Percentiles rank a stretch among this genome's conserved stretches.
Evolutionary conservation across 805 yeast species (phyloP).

Genomic region (Lipomyces yamanashiensis): DNA sequence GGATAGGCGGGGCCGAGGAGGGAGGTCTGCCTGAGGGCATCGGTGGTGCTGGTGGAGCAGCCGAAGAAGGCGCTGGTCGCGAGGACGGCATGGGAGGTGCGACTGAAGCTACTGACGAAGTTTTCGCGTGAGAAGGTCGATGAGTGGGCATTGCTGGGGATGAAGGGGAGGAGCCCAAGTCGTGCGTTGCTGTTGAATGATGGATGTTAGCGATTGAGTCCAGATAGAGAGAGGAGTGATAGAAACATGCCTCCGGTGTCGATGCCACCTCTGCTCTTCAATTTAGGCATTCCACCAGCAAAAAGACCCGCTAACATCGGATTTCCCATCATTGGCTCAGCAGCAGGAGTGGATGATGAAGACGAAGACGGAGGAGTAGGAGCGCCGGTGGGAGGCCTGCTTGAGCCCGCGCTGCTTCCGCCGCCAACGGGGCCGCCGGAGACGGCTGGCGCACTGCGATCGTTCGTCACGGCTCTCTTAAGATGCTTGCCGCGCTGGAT

Average conservation of each 20-base stretch:
- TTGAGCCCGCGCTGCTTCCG: conserved; percentile 22
- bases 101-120: conserved; percentile 16
- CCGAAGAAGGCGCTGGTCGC: conserved; percentile 8
- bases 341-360: conserved; percentile 18
- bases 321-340: conserved; percentile 9
- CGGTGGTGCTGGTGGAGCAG: conserved; percentile 35
- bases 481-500: conserved; percentile 71
- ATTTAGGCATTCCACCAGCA: conserved; percentile 81
- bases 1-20: conserved; percentile 12
- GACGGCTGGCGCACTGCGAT: conserved; percentile 65
- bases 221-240: not conserved
- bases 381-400: conserved; percentile 7
- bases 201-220: not conserved
- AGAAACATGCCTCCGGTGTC: conserved; percentile 36
- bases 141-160: conserved; percentile 28
- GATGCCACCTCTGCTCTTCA: conserved; percentile 53
- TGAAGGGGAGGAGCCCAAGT: conserved; percentile 14
- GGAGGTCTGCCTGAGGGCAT: conserved; percentile 19
- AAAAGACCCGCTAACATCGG: conserved; percentile 62
- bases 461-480: conserved; percentile 67
- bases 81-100: conserved; percentile 26
- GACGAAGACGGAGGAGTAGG: conserved; percentile 26
- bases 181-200: conserved; percentile 9
- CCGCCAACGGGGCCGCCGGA: conserved; percentile 48
- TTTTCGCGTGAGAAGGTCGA: conserved; percentile 30